Evolutionary conservation across 495 filamentous ascomycete genomes (phyloP).

Genomic region (Terfezia claveryi): DNA sequence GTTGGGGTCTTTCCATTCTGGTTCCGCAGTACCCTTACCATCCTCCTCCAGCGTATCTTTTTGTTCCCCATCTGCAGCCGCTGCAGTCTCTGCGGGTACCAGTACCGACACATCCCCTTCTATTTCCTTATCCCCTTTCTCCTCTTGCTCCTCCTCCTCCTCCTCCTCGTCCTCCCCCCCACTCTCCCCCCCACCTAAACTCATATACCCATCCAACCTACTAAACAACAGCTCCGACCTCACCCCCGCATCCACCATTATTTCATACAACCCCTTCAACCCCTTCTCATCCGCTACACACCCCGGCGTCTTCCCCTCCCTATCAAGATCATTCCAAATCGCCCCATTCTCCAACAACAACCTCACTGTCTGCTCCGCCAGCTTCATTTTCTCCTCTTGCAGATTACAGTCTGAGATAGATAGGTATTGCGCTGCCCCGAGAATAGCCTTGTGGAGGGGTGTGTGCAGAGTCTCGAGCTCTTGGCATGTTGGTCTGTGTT

Average conservation of each 20-base stretch:
- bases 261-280: slow-evolving; percentile 49
- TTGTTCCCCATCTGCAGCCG: no score
- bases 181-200: slow-evolving; percentile 38
- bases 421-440: slow-evolving; percentile 27
- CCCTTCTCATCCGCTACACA: slow-evolving; percentile 60
- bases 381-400: slow-evolving; percentile 27
- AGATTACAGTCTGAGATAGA: slow-evolving; percentile 1
- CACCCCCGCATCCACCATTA: slow-evolving; percentile 80
- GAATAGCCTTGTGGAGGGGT: slow-evolving; percentile 77
- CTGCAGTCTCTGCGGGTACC: neutral
- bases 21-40: slow-evolving; percentile 8
- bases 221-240: slow-evolving; percentile 70
- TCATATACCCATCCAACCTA: slow-evolving; percentile 50
- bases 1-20: slow-evolving; percentile 8
- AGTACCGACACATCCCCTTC: neutral
- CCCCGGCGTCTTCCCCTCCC: slow-evolving; percentile 69
- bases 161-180: slow-evolving; percentile 30
- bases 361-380: slow-evolving; percentile 40
- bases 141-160: slow-evolving; percentile 15
- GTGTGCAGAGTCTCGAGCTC: slow-evolving; percentile 70
- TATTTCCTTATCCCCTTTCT: neutral
- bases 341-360: slow-evolving; percentile 69
- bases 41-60: neutral
- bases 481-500: slow-evolving; percentile 48
- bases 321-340: slow-evolving; percentile 92